These are phyloP conservation scores for Patellifolia procumbens DNA, from an alignment of 179 eudicot genomes.

Conservation along the genomic window DNA sequence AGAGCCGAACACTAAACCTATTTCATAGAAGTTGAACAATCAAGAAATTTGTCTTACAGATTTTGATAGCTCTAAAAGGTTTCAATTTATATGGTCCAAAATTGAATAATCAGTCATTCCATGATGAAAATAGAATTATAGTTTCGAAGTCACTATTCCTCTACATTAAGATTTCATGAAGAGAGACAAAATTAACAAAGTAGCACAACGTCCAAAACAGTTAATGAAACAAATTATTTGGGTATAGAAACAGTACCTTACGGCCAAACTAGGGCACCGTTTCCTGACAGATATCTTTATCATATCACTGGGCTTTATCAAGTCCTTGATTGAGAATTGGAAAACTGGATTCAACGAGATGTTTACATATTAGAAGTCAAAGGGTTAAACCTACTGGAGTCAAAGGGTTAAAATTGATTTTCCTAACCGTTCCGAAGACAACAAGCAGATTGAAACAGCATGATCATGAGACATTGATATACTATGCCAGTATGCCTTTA, in stretches of 20 bases:
- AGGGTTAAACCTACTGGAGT: background rate
- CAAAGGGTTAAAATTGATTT: background rate
- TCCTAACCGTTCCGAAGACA: background rate
- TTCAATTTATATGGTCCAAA: too few relatives aligned
- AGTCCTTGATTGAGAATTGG: conserved; percentile 46
- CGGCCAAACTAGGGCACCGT: conserved; percentile 56
- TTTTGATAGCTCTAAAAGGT: too few relatives aligned
- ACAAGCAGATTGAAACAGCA: background rate
- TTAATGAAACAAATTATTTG: background rate
- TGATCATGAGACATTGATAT: background rate
- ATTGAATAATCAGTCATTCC: too few relatives aligned
- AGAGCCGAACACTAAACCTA: too few relatives aligned
- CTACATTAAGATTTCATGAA: background rate
- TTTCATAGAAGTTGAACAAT: too few relatives aligned
- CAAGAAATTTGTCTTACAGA: too few relatives aligned
- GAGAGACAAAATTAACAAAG: background rate
- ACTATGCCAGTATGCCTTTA: background rate
- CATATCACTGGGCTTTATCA: conserved; percentile 59
- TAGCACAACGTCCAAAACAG: conserved; percentile 1
- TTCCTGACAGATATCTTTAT: conserved; percentile 51
- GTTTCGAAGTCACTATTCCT: background rate
- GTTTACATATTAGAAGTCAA: conserved; percentile 14
- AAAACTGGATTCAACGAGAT: conserved; percentile 49
- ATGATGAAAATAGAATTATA: too few relatives aligned
- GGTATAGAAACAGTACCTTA: conserved; percentile 52